Evolutionary conservation across 495 filamentous ascomycete species (phyloP).

Genomic region (Podospora pseudopauciseta): DNA sequence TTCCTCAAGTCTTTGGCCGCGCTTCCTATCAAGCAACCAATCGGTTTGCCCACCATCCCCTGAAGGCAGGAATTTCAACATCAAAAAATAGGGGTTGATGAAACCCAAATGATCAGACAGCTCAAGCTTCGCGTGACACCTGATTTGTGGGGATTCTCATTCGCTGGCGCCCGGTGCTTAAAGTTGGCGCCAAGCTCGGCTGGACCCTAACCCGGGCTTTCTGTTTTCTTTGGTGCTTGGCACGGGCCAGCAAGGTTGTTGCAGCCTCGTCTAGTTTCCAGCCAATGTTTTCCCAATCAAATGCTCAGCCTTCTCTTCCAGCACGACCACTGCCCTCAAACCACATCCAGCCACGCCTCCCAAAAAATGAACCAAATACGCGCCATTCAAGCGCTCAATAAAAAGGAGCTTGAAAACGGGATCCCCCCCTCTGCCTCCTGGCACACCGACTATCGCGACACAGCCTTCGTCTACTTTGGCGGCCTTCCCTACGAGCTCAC

Average conservation of each 20-base stretch:
- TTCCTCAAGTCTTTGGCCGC: neutral
- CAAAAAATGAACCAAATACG: constrained; percentile 82
- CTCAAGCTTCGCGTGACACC: neutral
- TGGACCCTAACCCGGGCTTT: neutral
- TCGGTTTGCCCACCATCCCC: neutral
- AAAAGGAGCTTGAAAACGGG: constrained; percentile 86
- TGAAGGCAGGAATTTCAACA: neutral
- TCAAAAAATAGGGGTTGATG: neutral
- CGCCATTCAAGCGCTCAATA: constrained; percentile 87
- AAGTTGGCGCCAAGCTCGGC: neutral
- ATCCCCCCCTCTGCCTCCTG: constrained; percentile 82
- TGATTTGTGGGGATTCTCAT: neutral
- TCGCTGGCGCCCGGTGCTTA: neutral
- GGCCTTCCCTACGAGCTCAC: constrained; percentile 91
- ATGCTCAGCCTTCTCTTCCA: constrained; percentile 14
- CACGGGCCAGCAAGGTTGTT: constrained; percentile 1
- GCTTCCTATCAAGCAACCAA: neutral
- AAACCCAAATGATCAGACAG: neutral
- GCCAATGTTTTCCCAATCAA: neutral
- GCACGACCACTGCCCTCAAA: neutral
- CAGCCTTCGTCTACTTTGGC: constrained; percentile 93
- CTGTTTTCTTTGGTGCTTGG: constrained; percentile 9
- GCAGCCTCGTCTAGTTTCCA: constrained; percentile 6
- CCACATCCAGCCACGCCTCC: neutral
- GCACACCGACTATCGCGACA: constrained; percentile 97